A percentile compares a stretch with the other conserved stretches of the same genome.
These are phyloP conservation scores for Candida albicans DNA, from an alignment of 1,139 yeast species.

Conservation along the genomic window DNA sequence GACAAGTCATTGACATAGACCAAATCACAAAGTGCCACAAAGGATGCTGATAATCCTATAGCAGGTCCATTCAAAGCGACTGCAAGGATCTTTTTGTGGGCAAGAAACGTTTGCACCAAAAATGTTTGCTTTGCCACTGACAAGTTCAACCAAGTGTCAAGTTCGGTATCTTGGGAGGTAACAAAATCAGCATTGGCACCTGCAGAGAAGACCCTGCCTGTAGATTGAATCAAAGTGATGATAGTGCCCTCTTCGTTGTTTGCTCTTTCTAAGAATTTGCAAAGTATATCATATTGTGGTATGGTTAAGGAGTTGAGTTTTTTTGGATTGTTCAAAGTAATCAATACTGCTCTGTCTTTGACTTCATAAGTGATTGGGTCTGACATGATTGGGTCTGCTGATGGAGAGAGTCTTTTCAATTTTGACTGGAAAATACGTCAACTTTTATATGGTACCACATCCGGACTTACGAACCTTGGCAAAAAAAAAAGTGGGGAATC, in stretches of 20 bases:
- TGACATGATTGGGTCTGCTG: conserved; percentile 1
- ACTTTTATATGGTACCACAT: no score
- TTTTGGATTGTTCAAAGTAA: conserved; percentile 65
- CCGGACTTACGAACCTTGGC: no score
- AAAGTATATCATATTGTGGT: conserved; percentile 63
- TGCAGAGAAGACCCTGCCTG: conserved; percentile 79
- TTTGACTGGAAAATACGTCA: no score
- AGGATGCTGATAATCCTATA: conserved; percentile 73
- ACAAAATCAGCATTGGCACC: conserved; percentile 61
- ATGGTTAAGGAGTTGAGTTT: conserved; percentile 68
- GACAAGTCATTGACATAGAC: conserved; percentile 63
- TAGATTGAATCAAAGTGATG: conserved; percentile 66
- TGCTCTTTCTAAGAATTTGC: conserved; percentile 62
- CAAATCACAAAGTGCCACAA: conserved; percentile 77
- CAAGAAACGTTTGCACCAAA: conserved; percentile 65
- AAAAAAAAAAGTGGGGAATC: neutral
- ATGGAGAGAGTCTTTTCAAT: neutral
- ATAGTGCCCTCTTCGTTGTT: conserved; percentile 62
- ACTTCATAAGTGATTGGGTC: conserved; percentile 50
- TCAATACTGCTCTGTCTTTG: conserved; percentile 54
- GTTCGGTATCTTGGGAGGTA: conserved; percentile 31
- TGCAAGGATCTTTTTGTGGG: conserved; percentile 70
- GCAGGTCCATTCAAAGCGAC: conserved; percentile 87
- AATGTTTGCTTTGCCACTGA: conserved; percentile 71
- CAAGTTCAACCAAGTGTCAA: conserved; percentile 55